phyloP scores from a whole-genome alignment of 768 basidiomycete species.

The Thelephora ganbajun region DNA sequence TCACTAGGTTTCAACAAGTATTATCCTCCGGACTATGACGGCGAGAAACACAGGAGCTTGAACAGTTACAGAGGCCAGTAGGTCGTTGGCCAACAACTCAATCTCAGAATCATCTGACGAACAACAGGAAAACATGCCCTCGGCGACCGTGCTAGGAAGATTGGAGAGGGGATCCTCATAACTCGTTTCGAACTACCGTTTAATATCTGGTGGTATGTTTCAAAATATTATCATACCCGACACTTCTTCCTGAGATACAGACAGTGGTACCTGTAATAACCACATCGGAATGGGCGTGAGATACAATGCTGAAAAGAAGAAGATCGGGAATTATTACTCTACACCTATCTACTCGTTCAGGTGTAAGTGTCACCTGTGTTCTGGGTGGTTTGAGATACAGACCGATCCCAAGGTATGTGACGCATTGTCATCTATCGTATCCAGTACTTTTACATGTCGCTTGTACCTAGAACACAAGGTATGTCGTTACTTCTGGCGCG shows the following conservation, averaged over 20 bases:
- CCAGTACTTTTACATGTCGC: neutral
- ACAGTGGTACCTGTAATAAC: conserved; percentile 83
- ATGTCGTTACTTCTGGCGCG: conserved; percentile 89
- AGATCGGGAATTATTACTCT: conserved; percentile 87
- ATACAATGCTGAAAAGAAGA: conserved; percentile 99
- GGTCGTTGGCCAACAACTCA: neutral
- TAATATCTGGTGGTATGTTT: conserved; percentile 86
- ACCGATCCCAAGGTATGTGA: conserved; percentile 83
- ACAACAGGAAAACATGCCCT: conserved; percentile 80
- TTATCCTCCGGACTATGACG: conserved; percentile 67
- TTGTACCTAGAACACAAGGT: conserved; percentile 76
- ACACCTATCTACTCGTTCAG: conserved; percentile 92
- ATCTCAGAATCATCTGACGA: neutral
- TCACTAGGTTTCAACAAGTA: conserved; percentile 60
- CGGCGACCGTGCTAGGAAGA: conserved; percentile 84
- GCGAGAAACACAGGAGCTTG: conserved; percentile 54
- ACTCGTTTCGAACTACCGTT: conserved; percentile 93
- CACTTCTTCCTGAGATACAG: neutral
- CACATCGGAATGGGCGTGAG: conserved; percentile 99
- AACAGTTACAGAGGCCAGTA: conserved; percentile 54
- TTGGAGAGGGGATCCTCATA: conserved; percentile 93
- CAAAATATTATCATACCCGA: neutral
- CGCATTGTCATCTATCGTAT: neutral
- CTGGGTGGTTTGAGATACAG: conserved; percentile 95
- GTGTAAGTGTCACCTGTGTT: conserved; percentile 95